Conservation (phyloP, 2,329 filamentous ascomycete species). For the Pseudonectria buxi region DNA sequence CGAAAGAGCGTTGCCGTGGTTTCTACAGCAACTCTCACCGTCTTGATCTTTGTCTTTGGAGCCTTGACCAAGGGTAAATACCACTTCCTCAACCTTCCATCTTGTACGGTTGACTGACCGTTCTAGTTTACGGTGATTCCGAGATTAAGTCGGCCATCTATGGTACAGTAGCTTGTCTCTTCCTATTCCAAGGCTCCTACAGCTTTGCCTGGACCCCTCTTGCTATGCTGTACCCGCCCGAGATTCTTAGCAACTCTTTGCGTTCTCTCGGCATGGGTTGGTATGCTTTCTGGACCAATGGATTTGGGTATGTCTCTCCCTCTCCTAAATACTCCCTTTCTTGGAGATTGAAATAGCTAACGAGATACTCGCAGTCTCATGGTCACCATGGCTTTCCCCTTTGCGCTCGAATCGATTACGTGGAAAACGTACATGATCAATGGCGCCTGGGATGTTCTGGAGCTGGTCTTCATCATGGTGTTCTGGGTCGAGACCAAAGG, state of each 20-base stretch:
- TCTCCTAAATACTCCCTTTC: no score
- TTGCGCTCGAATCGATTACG: constrained; percentile 15
- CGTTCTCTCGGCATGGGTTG: constrained; percentile 30
- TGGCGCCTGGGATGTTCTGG: constrained; percentile 19
- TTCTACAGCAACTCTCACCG: constrained; percentile 30
- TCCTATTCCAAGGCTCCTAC: constrained; percentile 23
- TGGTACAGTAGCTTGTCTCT: constrained; percentile 25
- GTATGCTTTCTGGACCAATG: constrained; percentile 7
- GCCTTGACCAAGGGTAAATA: constrained; percentile 35
- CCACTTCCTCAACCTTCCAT: neutral
- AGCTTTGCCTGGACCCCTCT: constrained; percentile 23
- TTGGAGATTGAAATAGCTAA: no score
- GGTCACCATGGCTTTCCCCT: constrained; percentile 14
- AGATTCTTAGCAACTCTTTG: constrained; percentile 23
- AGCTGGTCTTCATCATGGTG: constrained; percentile 5
- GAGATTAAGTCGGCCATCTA: constrained; percentile 33
- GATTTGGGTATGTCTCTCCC: neutral
- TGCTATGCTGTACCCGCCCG: constrained; percentile 19
- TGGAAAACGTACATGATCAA: constrained; percentile 23
- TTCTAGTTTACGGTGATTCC: constrained; percentile 16
- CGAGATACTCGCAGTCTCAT: constrained; percentile 1
- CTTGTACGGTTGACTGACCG: constrained; percentile 22
- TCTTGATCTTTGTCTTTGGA: constrained; percentile 45
- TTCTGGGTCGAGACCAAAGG: constrained; percentile 9
- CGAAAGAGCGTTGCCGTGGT: constrained; percentile 37